Evolutionary conservation across 2,329 filamentous ascomycete species (phyloP), one percentile per base, ranked within the genome.

Genomic region (Cercospora sp.): DNA sequence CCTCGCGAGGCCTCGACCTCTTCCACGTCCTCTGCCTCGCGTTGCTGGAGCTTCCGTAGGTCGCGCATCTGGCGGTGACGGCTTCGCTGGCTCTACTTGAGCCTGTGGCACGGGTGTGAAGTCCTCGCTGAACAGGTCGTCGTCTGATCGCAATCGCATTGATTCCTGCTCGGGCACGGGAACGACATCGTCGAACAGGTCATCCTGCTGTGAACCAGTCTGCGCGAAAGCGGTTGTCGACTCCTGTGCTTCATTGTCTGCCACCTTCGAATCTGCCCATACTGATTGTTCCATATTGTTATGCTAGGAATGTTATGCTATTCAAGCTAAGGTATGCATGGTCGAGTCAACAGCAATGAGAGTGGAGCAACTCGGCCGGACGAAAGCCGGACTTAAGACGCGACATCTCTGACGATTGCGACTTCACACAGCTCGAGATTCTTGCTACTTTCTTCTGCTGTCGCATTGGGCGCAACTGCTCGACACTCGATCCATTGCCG

Each of bases 101-200:
- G 82, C 80, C 61, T 83, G 78, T 40, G 81, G 75, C 7, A 82
- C 78, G 10, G 83, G 83, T 7, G 79, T 83, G 70, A 84, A 83
- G 73, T 84, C 83, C 65, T 85, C 82, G 73, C 82, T 83, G 75
- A 85, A 84, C 4, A 85, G 77, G 69, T 85, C 83, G 68, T 85
- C 83, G 51, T 82, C 81, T 45, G 81, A 79, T n/a, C 82, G 81
- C 0, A 83, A 83, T 66, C 84, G 82, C 73, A 83, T 83, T 59
- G 83, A 83, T 28, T 83, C 80, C 65, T 84, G 82, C 7, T 70
- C 62, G 13, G 76, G 73, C 10, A 75, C 69, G 26, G 76, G 73
- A n/a, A 74, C 69, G 18, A 77, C 71, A 69, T 79, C 77, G 68
- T 77, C 74, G 69, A 78, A 78, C 4, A 79, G 69, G 30, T 78